These are phyloP conservation scores for Aeschynomene evenia DNA, from an alignment of 306 rosid genomes.

Conservation along the genomic window DNA sequence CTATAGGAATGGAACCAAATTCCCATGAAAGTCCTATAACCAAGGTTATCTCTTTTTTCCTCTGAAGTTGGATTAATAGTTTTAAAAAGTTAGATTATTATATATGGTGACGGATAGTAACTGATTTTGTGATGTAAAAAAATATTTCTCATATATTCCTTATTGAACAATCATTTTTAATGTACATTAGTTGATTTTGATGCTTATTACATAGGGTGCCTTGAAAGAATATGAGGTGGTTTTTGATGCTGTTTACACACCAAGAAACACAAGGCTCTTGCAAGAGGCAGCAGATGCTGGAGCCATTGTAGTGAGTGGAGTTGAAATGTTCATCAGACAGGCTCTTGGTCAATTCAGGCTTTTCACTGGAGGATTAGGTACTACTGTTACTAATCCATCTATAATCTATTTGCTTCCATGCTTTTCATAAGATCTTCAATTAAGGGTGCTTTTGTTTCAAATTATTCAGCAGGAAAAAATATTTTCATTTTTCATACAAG, in stretches of 20 bases:
- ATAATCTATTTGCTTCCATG: neutral
- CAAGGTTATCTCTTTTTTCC: neutral
- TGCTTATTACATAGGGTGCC: constrained; percentile 19
- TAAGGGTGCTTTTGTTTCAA: no score
- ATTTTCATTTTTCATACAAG: no score
- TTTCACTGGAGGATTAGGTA: constrained; percentile 35
- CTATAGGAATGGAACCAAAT: constrained; percentile 22
- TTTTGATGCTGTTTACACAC: constrained; percentile 28
- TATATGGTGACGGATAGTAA: no score
- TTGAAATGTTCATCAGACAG: constrained; percentile 50
- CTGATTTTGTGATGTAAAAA: no score
- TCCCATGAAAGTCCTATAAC: constrained; percentile 14
- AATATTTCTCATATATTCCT: no score
- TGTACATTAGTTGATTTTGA: neutral
- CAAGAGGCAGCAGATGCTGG: constrained; percentile 35
- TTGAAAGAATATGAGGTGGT: constrained; percentile 21
- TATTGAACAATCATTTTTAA: neutral
- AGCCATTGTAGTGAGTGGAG: constrained; percentile 29
- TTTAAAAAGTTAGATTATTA: no score
- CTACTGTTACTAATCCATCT: no score
- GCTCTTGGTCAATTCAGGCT: constrained; percentile 46
- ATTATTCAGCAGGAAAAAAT: no score
- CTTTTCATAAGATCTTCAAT: neutral
- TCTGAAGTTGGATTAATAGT: no score
- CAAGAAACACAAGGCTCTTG: constrained; percentile 41